Evolutionary conservation across 108 stramenopile genomes (phyloP).

Genomic region (Mayamaea pseudoterrestris): DNA sequence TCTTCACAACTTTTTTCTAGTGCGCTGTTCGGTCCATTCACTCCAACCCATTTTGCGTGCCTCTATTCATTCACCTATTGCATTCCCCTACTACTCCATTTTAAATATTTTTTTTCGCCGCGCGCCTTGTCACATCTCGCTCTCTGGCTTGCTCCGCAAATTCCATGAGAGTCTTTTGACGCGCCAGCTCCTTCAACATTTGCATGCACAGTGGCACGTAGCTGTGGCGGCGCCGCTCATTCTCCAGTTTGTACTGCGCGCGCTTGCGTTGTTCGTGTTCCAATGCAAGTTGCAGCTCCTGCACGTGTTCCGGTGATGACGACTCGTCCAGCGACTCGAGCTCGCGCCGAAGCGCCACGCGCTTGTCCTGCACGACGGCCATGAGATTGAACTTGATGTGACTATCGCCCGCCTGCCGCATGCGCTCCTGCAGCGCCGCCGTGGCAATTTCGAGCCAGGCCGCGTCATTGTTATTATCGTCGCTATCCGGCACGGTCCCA

Average conservation of each 20-base stretch:
- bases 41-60: too few relatives aligned
- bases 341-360: constrained; percentile 28
- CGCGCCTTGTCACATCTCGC: neutral
- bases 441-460: constrained; percentile 61
- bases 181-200: constrained; percentile 56
- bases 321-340: constrained; percentile 9
- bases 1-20: too few relatives aligned
- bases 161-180: constrained; percentile 31
- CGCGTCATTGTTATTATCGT: constrained; percentile 8
- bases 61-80: too few relatives aligned
- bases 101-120: neutral
- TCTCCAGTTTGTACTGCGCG: constrained; percentile 59
- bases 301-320: constrained; percentile 10
- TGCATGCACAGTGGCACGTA: constrained; percentile 73
- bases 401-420: constrained; percentile 42
- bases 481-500: constrained; percentile 15
- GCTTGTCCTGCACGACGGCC: constrained; percentile 75
- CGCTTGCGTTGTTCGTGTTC: constrained; percentile 61
- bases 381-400: constrained; percentile 89
- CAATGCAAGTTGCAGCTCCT: constrained; percentile 22
- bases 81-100: neutral
- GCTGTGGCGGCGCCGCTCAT: constrained; percentile 63
- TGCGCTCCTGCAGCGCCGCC: constrained; percentile 67
- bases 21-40: too few relatives aligned
- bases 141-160: constrained; percentile 32